Conservation (phyloP, 108 stramenopile genomes). For the Hondaea fermentalgiana region DNA sequence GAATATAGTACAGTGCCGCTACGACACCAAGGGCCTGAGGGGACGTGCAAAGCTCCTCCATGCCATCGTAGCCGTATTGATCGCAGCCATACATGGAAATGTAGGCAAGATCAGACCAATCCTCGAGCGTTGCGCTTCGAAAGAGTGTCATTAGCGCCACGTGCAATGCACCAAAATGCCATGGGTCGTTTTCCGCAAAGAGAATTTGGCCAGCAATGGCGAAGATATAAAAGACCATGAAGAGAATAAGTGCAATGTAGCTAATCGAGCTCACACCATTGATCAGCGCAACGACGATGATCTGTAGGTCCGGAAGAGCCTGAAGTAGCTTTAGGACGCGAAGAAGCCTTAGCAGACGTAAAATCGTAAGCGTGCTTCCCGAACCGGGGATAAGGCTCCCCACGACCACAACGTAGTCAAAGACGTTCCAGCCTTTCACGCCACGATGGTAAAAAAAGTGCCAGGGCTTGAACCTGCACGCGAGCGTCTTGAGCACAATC, state of each 20-base stretch:
- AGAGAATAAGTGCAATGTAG: conserved; percentile 35
- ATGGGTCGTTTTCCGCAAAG: conserved; percentile 29
- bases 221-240: conserved; percentile 40
- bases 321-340: conserved; percentile 40
- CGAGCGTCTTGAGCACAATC: conserved; percentile 20
- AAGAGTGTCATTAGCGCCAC: conserved; percentile 36
- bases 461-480: background rate
- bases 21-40: conserved; percentile 12
- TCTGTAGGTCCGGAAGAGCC: conserved; percentile 36
- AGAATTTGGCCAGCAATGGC: conserved; percentile 30
- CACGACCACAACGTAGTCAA: conserved; percentile 34
- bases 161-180: conserved; percentile 29
- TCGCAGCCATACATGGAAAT: conserved; percentile 29
- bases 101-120: conserved; percentile 37
- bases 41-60: background rate
- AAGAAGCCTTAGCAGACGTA: conserved; percentile 31
- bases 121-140: conserved; percentile 30
- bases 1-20: conserved; percentile 22
- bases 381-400: conserved; percentile 6
- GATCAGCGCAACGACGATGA: conserved; percentile 34
- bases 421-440: conserved; percentile 20
- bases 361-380: conserved; percentile 23
- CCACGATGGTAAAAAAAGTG: background rate
- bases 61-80: background rate
- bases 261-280: conserved; percentile 21